Base-by-base conservation (phyloP, 2,329 filamentous ascomycete species). In the Cryphonectria radicalis region DNA sequence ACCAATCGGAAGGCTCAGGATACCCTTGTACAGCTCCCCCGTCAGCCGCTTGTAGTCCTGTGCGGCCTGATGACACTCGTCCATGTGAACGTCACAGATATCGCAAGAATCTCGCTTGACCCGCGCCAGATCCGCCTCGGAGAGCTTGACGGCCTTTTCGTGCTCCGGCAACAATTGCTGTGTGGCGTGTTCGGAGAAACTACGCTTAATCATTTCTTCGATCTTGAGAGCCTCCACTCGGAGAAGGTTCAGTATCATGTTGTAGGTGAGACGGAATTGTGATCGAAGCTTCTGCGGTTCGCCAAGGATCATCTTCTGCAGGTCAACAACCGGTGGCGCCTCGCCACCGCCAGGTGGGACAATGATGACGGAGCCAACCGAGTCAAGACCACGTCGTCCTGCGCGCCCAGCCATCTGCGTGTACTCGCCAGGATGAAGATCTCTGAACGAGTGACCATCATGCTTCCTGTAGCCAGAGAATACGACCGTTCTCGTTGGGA, bases 201-300 rank as follows among this genome's bases (percentile, higher is more conserved):
- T 98, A 75, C 96, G 92, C 87, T 99, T 99, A 85, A 99, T 99
- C 96, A 99, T 99, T 82, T 99, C 96, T 80, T 99, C 96, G 76
- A 99, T 98, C 84, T 98, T 98, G 75, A 99, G 83, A 2, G 96
- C 96, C 81, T 99, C 96, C 2, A 99, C 96, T 50, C 96, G 92
- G 65, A 99, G 86, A 43, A 99, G 85, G 78, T 98, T 99, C 42
- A 99, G 85, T 73, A 99, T 99, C 96, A 99, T 99, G 82, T 98
- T 99, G 85, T 99, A 99, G 0, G 97, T 99, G 64, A 99, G 86
- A 73, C 96, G 90, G 85, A 99, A 99, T 78, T 99, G 96, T 8
- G 95, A 98, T 63, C 94, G 90, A 65, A 99, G 87, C 82, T 98
- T 98, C 37, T 94, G 97, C 43, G 96, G 95, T 77, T 97, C 93